phyloP scores from a whole-genome alignment of 768 basidiomycete species.

The Myochromella boudieri region DNA sequence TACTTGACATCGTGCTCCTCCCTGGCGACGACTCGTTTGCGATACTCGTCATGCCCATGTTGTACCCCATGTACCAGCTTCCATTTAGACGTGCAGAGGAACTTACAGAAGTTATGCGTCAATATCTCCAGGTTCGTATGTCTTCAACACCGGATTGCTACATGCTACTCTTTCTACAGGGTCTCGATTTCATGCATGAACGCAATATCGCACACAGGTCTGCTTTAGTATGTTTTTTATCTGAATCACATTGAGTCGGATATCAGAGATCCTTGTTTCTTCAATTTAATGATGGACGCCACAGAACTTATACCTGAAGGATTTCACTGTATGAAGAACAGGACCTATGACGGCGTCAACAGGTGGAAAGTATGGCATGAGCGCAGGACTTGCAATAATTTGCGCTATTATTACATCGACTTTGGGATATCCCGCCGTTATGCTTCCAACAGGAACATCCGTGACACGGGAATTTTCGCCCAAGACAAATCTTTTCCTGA shows the following conservation, averaged over 20 bases:
- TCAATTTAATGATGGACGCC: not conserved
- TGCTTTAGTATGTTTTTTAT: too few species aligned
- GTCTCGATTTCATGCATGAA: not conserved
- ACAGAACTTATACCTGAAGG: not conserved
- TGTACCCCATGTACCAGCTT: not conserved
- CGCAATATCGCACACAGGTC: conserved; percentile 1
- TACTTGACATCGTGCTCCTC: not conserved
- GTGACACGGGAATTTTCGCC: conserved; percentile 28
- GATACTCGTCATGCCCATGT: too few species aligned
- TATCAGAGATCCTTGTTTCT: not conserved
- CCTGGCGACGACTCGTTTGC: not conserved
- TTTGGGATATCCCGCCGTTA: conserved; percentile 34
- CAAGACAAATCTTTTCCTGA: conserved; percentile 45
- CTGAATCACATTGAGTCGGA: too few species aligned
- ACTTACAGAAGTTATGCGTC: not conserved
- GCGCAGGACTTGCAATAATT: conserved; percentile 27
- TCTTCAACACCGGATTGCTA: not conserved
- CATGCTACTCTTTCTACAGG: not conserved
- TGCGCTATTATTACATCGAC: too few species aligned
- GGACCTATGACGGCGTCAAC: not conserved
- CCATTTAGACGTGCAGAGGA: not conserved
- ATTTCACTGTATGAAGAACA: not conserved
- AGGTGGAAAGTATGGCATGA: conserved; percentile 11
- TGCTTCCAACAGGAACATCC: too few species aligned
- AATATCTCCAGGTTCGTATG: not conserved